These are phyloP conservation scores for Diaporthe eres DNA, from an alignment of 2,329 filamentous ascomycete genomes.

Conservation along the genomic window DNA sequence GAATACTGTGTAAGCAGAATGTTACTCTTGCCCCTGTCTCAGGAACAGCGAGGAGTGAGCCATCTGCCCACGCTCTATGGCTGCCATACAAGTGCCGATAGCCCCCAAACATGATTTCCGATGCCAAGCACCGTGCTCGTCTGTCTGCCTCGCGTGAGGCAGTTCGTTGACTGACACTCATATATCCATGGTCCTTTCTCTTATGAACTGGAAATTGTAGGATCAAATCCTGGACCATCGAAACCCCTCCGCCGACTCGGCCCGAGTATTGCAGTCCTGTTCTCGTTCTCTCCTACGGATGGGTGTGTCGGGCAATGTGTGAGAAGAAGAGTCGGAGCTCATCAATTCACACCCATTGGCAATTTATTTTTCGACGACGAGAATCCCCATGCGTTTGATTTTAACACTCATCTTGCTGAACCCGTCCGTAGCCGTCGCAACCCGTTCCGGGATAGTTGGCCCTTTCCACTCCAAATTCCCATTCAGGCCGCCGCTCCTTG, in stretches of 20 bases:
- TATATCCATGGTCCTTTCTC: neutral
- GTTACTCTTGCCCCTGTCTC: neutral
- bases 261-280: too few species aligned
- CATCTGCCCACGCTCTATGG: too few species aligned
- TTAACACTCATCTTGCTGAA: conserved; percentile 31
- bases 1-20: neutral
- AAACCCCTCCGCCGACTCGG: neutral
- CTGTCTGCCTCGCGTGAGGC: neutral
- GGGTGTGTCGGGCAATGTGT: too few species aligned
- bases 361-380: conserved; percentile 37
- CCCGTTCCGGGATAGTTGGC: conserved; percentile 44
- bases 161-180: neutral
- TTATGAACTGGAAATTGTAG: neutral
- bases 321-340: too few species aligned
- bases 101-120: conserved; percentile 1
- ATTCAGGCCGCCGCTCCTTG: conserved; percentile 48
- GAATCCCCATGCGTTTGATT: conserved; percentile 29
- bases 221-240: neutral
- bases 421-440: conserved; percentile 17
- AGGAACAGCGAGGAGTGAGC: neutral
- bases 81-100: neutral
- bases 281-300: neutral
- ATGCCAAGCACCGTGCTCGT: neutral
- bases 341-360: neutral
- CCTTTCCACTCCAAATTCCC: conserved; percentile 47